Conservation (phyloP, 2,329 filamentous ascomycete species). For the Ophiostoma australiae region DNA sequence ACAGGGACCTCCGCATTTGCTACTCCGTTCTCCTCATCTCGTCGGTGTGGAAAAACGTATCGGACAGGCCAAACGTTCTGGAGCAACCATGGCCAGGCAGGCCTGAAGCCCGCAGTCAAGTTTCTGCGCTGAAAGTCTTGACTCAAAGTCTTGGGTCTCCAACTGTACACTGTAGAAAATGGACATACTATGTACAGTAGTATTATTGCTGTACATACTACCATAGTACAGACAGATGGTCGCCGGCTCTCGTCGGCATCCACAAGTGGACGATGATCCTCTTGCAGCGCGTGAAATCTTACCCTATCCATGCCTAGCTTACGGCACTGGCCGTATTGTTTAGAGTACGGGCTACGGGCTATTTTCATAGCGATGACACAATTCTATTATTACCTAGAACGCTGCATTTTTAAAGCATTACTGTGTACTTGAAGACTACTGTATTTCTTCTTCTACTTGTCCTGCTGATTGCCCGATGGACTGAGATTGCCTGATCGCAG, state of each 20-base stretch:
- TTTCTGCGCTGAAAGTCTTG: too few species aligned
- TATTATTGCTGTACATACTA: too few species aligned
- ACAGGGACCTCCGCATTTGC: background rate
- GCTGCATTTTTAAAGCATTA: too few species aligned
- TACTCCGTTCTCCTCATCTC: background rate
- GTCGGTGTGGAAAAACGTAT: background rate
- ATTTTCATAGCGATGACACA: background rate
- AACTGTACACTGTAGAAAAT: too few species aligned
- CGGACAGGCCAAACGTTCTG: too few species aligned
- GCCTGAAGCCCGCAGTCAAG: too few species aligned
- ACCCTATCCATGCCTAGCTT: constrained; percentile 19
- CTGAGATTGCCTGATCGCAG: background rate
- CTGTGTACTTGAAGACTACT: too few species aligned
- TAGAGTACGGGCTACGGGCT: background rate
- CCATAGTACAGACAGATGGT: background rate
- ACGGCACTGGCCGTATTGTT: constrained; percentile 19
- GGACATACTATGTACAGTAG: too few species aligned
- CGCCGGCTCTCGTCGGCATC: background rate
- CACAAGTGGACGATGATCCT: background rate
- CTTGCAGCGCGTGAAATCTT: constrained; percentile 19
- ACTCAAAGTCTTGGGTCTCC: too few species aligned
- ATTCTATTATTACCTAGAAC: background rate
- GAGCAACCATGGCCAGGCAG: too few species aligned
- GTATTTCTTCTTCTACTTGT: background rate
- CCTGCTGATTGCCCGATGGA: background rate